Base-by-base conservation (phyloP, 768 basidiomycete genomes). In the Naganishia onofrii region DNA sequence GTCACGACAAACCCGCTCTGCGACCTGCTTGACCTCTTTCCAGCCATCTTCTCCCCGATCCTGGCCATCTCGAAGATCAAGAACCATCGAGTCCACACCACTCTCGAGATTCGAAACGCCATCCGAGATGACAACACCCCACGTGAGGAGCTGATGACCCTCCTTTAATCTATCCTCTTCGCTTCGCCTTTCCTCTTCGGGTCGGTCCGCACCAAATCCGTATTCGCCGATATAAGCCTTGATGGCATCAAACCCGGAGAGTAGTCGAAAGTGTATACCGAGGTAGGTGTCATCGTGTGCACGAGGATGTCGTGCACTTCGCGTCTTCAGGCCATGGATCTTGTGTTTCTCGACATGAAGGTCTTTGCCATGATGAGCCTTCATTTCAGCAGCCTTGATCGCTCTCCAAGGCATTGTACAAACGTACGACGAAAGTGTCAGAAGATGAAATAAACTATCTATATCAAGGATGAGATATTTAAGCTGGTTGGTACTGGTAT, bases 101-200 rank as follows among this genome's bases (percentile, higher is more conserved):
- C 67, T 63, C 44, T 72, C 71, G 26, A 72, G 44, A 13, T 56
- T 65, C 15, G 67, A 67, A 42, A 72, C 69, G 46, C 71, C 71
- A 69, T 72, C 71, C 9, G 66, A 68, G 21, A 72, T 26, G 28
- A 72, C 44, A 3, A 42, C 67, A 17, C 42, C 36, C 71, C 71
- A 72, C 7, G 56, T 38, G 46, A 72, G 53, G n/a, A 72, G 34
- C 32, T 66, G 34, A n/a, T 71, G 36, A 13, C 64, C 70, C 32
- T 42, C 52, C 38, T 58, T 57, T 29, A 67, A 48, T 26, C 42
- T 63, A 42, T 63, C 60, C 32, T 51, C 58, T 32, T 51, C 51
- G 34, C 26, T 28, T 46, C 48, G 32, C 23, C 69, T 60, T 10
- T 44, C 58, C 29, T 51, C 48, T 17, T 68, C 67, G n/a, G 42